Base-by-base conservation (phyloP, 2,329 filamentous ascomycete genomes). In the Paecilomyces niveus region DNA sequence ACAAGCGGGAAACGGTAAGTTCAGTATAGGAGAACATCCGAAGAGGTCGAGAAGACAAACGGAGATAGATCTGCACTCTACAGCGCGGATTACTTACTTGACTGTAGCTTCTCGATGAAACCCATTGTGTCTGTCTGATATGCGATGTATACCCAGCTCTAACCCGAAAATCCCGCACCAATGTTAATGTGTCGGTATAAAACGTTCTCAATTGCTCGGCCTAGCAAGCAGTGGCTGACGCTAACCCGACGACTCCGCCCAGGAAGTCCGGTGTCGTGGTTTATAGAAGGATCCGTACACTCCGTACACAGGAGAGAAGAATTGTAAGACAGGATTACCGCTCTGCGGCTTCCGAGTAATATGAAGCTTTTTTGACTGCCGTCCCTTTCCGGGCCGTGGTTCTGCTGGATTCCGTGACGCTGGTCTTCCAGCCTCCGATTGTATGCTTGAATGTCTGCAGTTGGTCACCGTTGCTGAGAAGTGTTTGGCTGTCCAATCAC, bases 21-120 rank as follows among this genome's bases (percentile, higher is more conserved):
- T 33, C n/a, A n/a, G n/a, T n/a, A 1, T 29, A 29, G 26, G 7
- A 29, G 7, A 29, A 4, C 7, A 4, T 18, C 9, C 39, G 6
- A 45, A 45, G 35, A n/a, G 15, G 39, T 15, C 18, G 39, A n/a
- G 9, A 6, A 9, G 15, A n/a, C 9, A 18, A 8, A 45, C n/a
- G 35, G 15, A 18, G 6, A 45, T 45, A n/a, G 18, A 18, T 45
- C 39, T 18, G 39, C 39, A n/a, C 15, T 45, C 18, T 8, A 45
- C 39, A 45, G 39, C 1, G 39, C 39, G 18, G 39, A 33, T 26
- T 51, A 76, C 77, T 61, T 76, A 80, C 79, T 81, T 62, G 76
- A 72, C 70, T 80, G 78, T 59, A 81, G 68, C 61, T 81, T 81
- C 58, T 80, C 77, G 57, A 81, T 70, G 66, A 81, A 69, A 69